Evolutionary conservation across 495 filamentous ascomycete species (phyloP).

Genomic region (Penicillium roqueforti): DNA sequence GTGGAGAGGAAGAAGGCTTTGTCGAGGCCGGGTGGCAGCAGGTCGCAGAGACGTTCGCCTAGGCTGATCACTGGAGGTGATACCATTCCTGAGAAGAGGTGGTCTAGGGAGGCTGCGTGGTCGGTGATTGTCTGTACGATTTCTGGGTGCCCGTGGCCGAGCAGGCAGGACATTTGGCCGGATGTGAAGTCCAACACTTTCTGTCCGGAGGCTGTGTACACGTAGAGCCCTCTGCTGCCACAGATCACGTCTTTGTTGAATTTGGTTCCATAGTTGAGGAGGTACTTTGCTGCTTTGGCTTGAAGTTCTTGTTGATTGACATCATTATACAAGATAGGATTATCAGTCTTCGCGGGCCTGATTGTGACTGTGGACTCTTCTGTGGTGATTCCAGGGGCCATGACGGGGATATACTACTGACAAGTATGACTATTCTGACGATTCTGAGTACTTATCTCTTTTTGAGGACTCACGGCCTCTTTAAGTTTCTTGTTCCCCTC

Average conservation of each 20-base stretch:
- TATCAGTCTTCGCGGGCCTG: background rate
- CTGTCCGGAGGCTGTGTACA: constrained; percentile 24
- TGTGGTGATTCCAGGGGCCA: constrained; percentile 29
- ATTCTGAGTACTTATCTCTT: background rate
- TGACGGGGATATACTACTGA: constrained; percentile 1
- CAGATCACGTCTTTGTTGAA: constrained; percentile 20
- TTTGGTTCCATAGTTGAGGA: constrained; percentile 13
- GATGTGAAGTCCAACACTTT: constrained; percentile 47
- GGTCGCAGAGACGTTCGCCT: constrained; percentile 33
- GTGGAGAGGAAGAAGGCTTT: constrained; percentile 49
- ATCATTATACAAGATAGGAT: constrained; percentile 2
- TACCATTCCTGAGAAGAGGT: constrained; percentile 48
- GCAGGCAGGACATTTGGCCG: constrained; percentile 48
- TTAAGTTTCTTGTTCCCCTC: background rate
- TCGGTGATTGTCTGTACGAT: constrained; percentile 42
- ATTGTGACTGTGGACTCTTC: background rate
- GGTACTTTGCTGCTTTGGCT: constrained; percentile 4
- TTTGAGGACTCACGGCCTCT: background rate
- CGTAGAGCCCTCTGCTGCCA: constrained; percentile 22
- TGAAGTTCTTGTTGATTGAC: constrained; percentile 6
- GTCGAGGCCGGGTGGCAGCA: constrained; percentile 41
- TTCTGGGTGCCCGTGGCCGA: constrained; percentile 49
- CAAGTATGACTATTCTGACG: background rate
- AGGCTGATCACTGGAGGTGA: constrained; percentile 44
- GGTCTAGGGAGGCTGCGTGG: constrained; percentile 42